These are phyloP conservation scores for Daldinia sp. DNA, from an alignment of 2,329 filamentous ascomycete species.

Conservation along the genomic window DNA sequence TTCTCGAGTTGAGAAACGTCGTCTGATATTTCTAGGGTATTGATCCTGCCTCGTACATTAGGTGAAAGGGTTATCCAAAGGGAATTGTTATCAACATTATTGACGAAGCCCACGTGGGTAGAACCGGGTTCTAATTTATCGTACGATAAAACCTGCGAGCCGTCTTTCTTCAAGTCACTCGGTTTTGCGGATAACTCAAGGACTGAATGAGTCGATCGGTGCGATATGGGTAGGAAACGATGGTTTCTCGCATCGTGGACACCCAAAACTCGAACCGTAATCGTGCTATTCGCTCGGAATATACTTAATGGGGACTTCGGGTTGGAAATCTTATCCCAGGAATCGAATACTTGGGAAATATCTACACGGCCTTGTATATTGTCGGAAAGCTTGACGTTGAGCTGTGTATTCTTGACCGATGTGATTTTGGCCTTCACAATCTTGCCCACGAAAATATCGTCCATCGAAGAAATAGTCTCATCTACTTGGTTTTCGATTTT, in stretches of 20 bases:
- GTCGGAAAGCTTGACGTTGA: slow-evolving; percentile 90
- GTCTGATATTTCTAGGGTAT: slow-evolving; percentile 85
- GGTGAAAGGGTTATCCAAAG: slow-evolving; percentile 94
- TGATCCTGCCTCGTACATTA: slow-evolving; percentile 85
- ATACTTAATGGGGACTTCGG: slow-evolving; percentile 81
- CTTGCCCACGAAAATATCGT: slow-evolving; percentile 80
- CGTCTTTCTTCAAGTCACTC: slow-evolving; percentile 67
- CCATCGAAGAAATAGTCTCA: slow-evolving; percentile 69
- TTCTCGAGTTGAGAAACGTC: slow-evolving; percentile 84
- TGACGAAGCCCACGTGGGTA: slow-evolving; percentile 85
- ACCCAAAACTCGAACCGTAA: slow-evolving; percentile 83
- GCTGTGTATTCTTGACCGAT: slow-evolving; percentile 90
- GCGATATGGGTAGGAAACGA: slow-evolving; percentile 90
- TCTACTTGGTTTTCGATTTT: slow-evolving; percentile 69
- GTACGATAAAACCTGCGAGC: slow-evolving; percentile 70
- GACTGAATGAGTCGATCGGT: slow-evolving; percentile 83
- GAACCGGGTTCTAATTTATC: slow-evolving; percentile 79
- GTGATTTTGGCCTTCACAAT: slow-evolving; percentile 80
- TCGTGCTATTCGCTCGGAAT: slow-evolving; percentile 77
- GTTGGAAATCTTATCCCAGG: slow-evolving; percentile 87
- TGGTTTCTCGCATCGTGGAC: slow-evolving; percentile 92
- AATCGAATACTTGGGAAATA: slow-evolving; percentile 89
- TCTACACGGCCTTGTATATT: slow-evolving; percentile 94
- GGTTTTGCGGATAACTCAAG: slow-evolving; percentile 89
- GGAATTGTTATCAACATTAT: slow-evolving; percentile 83